Evolutionary conservation across 495 filamentous ascomycete species (phyloP), one percentile per base, ranked within the genome.

Genomic region (Penicillium steckii): DNA sequence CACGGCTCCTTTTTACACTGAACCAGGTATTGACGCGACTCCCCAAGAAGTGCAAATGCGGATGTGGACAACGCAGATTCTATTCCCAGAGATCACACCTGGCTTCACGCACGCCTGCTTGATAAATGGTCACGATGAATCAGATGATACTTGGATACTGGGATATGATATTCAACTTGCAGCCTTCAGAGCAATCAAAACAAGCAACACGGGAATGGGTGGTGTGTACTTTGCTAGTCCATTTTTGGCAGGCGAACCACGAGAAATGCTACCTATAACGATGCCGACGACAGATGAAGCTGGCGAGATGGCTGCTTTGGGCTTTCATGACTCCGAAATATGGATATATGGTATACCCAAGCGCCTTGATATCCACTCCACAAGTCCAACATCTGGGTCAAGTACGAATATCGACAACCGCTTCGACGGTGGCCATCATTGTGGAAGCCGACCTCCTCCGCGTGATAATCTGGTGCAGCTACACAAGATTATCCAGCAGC

Each of bases 41-140:
- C 68, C 70, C 21, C 75, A 81, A 40, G 86, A 89, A 52, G 76
- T 84, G 47, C 79, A 93, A 32, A 88, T 86, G 60, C 85, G 84
- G 6, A 76, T 93, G 61, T 95, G 90, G 90, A 95, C 90, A 37
- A 91, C 89, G 1, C 91, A 92, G 33, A 91, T 95, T 23, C 72
- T 95, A 1, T 95, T 95, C 44, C 90, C 90, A 1, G 87, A 91
- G 48, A 84, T 80, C 17, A 89, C 84, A 46, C 78, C 80, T 32
- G 85, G 87, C 30, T 91, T 86, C 52, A 89, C 85, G 48, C 86
- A 92, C 68, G 90, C 88, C 32, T 85, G 85, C 2, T 60, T 93
- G 17, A 71, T 95, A 2, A 83, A 89, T 29, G 75, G 81, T 53
- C 80, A 84, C 26, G 79, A 80, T n/a, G 81, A 87, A 47, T 82